phyloP scores from a whole-genome alignment of 768 basidiomycete species.

The Serendipita sp. region DNA sequence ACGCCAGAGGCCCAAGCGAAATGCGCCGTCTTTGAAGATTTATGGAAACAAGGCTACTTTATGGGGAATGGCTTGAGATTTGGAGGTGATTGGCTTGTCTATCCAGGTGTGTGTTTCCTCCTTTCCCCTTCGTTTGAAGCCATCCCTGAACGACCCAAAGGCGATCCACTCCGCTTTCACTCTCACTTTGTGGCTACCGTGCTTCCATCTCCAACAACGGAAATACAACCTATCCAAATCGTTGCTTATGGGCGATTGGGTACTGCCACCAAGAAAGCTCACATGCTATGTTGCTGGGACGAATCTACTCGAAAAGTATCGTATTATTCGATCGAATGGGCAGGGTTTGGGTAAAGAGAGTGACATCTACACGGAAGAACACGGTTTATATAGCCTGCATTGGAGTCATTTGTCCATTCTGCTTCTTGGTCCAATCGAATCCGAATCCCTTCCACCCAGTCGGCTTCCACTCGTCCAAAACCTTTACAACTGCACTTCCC shows the following conservation, averaged over 20 bases:
- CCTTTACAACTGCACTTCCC: conserved; percentile 52
- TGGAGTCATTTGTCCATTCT: background rate
- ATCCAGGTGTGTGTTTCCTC: conserved; percentile 51
- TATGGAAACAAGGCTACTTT: conserved; percentile 74
- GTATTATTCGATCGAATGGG: conserved; percentile 79
- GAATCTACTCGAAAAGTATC: conserved; percentile 46
- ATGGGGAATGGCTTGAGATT: conserved; percentile 87
- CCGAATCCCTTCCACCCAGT: conserved; percentile 10
- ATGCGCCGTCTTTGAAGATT: conserved; percentile 60
- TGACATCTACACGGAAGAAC: background rate
- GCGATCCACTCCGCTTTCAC: conserved; percentile 89
- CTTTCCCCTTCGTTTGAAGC: background rate
- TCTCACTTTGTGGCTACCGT: conserved; percentile 89
- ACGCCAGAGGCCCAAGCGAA: conserved; percentile 50
- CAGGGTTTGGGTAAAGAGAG: conserved; percentile 54
- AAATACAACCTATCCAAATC: conserved; percentile 77
- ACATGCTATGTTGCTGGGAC: conserved; percentile 81
- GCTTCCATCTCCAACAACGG: conserved; percentile 39
- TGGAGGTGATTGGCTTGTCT: conserved; percentile 90
- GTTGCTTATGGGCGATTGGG: conserved; percentile 91
- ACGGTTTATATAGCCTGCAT: background rate
- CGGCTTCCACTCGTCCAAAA: conserved; percentile 43
- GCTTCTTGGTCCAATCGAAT: conserved; percentile 11
- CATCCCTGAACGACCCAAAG: conserved; percentile 24
- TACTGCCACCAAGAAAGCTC: conserved; percentile 93